Base-by-base conservation (phyloP, 108 stramenopile species). In the Cyclotella choctawhatcheeana region DNA sequence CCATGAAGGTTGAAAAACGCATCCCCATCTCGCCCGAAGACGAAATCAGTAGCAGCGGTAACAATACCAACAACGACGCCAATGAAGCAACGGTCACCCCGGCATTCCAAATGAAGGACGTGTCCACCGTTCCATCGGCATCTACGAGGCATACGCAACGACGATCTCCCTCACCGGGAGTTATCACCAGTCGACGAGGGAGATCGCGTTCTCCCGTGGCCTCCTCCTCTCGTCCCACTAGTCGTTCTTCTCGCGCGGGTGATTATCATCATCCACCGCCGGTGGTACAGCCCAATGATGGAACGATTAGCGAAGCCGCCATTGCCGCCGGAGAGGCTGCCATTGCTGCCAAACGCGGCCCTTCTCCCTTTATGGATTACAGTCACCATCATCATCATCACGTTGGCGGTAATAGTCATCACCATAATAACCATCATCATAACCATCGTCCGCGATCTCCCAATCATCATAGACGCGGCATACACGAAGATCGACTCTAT, bases 181-280 rank as follows among this genome's bases (percentile, higher is more conserved):
- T 48, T 14, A 43, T 59, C 44, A 59, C 64, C 58, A 59, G 65
- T 21, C 73, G 73, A 37, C 31, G 73, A 17, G 73, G 73, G 0
- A 52, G 73, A 25, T 56, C 54, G 2, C 62, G 73, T 21, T 64
- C 63, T 22, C 73, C 73, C 21, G 73, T 65, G 5, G 73, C 52
- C 35, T 43, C n/a, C n/a, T n/a, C n/a, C n/a, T n/a, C n/a, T n/a
- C n/a, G n/a, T 64, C 32, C 44, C 44, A 44, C 64, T 40, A 25
- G 32, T 44, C 63, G 31, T 25, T 21, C 5, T 22, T 58, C 55
- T 22, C 63, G 73, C 27, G 40, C 43, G 35, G 54, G 73, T 52
- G 7, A 40, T 18, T 68, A 32, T 32, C 30, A 21, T 14, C 34
- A n/a, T 60, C 32, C 20, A 29, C 32, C 37, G 37, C 6, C 37